Evolutionary conservation across 768 basidiomycete species (phyloP).

Genomic region (Grammothele lineata): DNA sequence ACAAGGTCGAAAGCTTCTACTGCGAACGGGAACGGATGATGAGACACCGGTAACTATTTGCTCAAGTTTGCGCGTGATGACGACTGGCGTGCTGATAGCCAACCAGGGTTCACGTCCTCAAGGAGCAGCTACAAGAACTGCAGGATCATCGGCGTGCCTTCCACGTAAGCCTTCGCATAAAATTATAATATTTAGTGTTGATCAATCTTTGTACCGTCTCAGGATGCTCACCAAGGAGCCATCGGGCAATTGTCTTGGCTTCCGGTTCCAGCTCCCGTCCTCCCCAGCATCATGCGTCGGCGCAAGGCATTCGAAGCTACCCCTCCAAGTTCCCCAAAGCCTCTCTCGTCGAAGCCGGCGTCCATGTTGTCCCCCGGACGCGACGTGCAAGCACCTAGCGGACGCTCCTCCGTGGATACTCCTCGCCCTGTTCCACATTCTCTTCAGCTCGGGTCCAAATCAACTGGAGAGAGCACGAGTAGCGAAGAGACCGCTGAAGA

Average conservation of each 20-base stretch:
- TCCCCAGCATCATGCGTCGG: constrained; percentile 5
- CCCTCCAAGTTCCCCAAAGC: too few species aligned
- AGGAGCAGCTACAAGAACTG: constrained; percentile 71
- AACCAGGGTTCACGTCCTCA: constrained; percentile 38
- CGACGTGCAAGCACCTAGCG: too few species aligned
- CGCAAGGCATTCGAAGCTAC: neutral
- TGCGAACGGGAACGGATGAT: constrained; percentile 62
- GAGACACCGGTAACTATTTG: constrained; percentile 30
- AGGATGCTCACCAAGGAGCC: neutral
- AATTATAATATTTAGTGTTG: too few species aligned
- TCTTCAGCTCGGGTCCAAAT: too few species aligned
- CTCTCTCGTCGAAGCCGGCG: too few species aligned
- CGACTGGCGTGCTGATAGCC: too few species aligned
- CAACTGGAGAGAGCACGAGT: too few species aligned
- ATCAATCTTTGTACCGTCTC: neutral
- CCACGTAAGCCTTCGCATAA: constrained; percentile 38
- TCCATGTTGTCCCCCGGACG: neutral
- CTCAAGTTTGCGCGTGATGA: too few species aligned
- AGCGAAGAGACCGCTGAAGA: neutral
- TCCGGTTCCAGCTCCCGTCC: constrained; percentile 4
- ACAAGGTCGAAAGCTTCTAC: constrained; percentile 87
- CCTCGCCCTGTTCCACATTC: too few species aligned
- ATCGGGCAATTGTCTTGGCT: constrained; percentile 6
- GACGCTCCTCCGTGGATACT: too few species aligned
- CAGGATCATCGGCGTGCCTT: constrained; percentile 60